Base-by-base conservation (phyloP, 1,284 basidiomycete genomes). In the Mrakiaceae sp. region DNA sequence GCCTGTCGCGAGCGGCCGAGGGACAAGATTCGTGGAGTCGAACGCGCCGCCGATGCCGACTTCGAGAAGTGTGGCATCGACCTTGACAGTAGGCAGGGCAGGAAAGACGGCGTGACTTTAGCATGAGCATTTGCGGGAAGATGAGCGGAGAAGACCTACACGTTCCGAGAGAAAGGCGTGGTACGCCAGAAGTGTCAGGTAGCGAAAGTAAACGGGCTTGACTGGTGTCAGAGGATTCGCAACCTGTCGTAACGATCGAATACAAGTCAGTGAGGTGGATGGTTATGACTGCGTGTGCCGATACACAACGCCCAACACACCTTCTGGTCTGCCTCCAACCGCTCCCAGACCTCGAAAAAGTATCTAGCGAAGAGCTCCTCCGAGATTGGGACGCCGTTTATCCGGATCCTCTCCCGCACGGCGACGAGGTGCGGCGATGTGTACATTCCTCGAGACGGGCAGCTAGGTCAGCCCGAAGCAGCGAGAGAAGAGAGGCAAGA, bases 331-430 rank as follows among this genome's bases (percentile, higher is more conserved):
- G 79, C 73, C 60, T 87, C 82, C 3, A 98, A 80, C 64, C 81
- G 82, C 72, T 98, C 90, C 96, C 95, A 99, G 0, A 98, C 87
- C 72, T 98, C 87, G 74, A 94, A 99, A 77, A 98, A 98, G 75
- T 87, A 96, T 71, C 82, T 86, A 4, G 93, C 82, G 75, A 98
- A 99, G 54, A 85, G 77, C 42, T 87, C 84, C 73, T 98, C 95
- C 1, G 87, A 87, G 62, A 99, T 79, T 0, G 96, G 95, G 42
- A 80, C 79, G 3, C 95, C 95, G 73, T 98, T 92, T 71, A 98
- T 86, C 61, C 95, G 84, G 72, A 99, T 97, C 42, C 96, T 82
- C 78, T 99, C 96, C 40, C 96, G 83, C 16, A 98, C 96, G 40
- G 92, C 90, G 54, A 97, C 88, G 63, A 98, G 83, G 75, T 99